phyloP scores from a whole-genome alignment of 768 basidiomycete species.

The Lanmaoa pseudosensibilis region DNA sequence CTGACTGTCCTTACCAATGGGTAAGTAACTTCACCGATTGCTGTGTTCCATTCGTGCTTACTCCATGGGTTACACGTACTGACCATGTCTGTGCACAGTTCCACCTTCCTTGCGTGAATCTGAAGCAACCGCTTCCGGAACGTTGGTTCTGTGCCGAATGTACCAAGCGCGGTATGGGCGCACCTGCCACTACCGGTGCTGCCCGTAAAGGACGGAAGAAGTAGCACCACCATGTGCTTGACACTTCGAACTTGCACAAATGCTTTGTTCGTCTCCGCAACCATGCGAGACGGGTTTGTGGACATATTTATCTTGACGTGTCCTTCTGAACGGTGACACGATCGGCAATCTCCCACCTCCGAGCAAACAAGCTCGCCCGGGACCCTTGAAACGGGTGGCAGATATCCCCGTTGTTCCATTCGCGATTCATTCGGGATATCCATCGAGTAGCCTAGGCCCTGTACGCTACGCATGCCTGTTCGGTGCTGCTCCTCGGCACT shows the following conservation, averaged over 20 bases:
- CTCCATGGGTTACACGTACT: slow-evolving; percentile 6
- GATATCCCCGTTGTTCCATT: neutral
- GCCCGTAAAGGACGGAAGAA: slow-evolving; percentile 45
- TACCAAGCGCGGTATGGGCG: slow-evolving; percentile 37
- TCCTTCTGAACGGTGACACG: neutral
- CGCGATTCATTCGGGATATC: neutral
- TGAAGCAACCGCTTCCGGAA: slow-evolving; percentile 57
- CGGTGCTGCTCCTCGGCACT: neutral
- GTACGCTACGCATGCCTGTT: neutral
- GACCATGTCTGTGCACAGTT: slow-evolving; percentile 41
- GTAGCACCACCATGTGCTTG: slow-evolving; percentile 16
- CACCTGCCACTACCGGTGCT: slow-evolving; percentile 26
- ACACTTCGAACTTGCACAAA: neutral
- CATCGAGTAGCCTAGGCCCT: neutral
- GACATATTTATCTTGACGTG: slow-evolving; percentile 2
- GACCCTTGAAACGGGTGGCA: neutral
- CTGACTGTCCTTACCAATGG: slow-evolving; percentile 59
- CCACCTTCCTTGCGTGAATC: slow-evolving; percentile 59
- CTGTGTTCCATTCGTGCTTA: slow-evolving; percentile 1
- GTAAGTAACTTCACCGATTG: slow-evolving; percentile 38
- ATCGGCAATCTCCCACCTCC: neutral
- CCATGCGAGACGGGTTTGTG: neutral
- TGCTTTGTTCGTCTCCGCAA: neutral
- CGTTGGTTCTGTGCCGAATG: slow-evolving; percentile 63
- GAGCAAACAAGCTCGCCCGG: neutral